Evolutionary conservation across 345 rosid genomes (phyloP).

Genomic region (Lenwebbia sp.): DNA sequence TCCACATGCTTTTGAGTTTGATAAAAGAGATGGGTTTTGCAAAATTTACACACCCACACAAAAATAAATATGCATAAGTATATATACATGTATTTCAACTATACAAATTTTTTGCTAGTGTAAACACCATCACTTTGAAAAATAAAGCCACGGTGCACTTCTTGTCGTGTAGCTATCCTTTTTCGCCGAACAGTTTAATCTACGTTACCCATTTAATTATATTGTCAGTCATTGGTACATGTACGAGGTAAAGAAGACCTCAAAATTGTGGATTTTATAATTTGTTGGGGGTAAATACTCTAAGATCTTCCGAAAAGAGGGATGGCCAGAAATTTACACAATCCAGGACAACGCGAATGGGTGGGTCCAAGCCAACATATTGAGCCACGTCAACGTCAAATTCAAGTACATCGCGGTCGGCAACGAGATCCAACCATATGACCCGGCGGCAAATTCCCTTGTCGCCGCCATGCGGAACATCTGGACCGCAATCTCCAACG

Average conservation of each 20-base stretch:
- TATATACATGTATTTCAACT: background rate
- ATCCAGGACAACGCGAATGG: slow-evolving; percentile 23
- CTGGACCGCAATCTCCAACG: slow-evolving; percentile 14
- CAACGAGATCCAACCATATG: slow-evolving; percentile 34
- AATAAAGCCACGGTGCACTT: background rate
- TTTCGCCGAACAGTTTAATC: background rate
- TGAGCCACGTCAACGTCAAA: slow-evolving; percentile 17
- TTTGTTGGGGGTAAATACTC: too few species aligned
- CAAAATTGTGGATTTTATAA: background rate
- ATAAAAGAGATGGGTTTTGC: background rate
- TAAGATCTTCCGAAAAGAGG: background rate
- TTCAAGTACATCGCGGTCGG: slow-evolving; percentile 53
- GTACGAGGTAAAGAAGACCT: too few species aligned
- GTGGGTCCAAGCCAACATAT: slow-evolving; percentile 42
- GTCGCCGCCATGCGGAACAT: slow-evolving; percentile 44
- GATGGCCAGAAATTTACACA: background rate
- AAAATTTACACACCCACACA: background rate
- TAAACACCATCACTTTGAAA: background rate
- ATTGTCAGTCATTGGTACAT: background rate
- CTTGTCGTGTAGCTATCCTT: background rate
- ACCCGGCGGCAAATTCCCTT: slow-evolving; percentile 6
- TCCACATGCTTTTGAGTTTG: background rate
- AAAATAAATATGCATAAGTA: background rate
- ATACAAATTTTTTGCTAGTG: background rate
- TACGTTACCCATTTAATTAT: background rate